Evolutionary conservation across 208 protist species (phyloP), one percentile per base, ranked within the genome.

Genomic region (Trypanosoma avium): DNA sequence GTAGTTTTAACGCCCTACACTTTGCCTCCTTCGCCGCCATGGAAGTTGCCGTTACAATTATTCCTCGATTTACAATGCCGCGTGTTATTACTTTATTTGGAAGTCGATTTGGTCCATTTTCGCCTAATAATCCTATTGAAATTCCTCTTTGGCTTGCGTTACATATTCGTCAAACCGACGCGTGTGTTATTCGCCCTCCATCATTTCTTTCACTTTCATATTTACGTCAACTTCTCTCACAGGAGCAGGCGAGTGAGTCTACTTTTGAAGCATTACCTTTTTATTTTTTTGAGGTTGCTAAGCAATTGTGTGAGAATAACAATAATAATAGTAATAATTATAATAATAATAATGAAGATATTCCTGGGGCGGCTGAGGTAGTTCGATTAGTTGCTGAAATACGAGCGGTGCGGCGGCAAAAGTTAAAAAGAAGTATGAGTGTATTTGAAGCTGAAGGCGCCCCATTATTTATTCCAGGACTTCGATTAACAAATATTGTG

Each of bases 231-330:
- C 68, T 90, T 26, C 40, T 92, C 17, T 81, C 82, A 43, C 59
- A 67, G n/a, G 90, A 96, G 69, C 67, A 77, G 35, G 58, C 48
- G 19, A 88, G 69, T 58, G 84, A 90, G n/a, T 60, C 70, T 9
- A 80, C 67, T n/a, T 96, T 96, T 62, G 79, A 88, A 59, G 63
- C 74, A 5, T 60, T 96, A 22, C 90, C 86, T 8, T 96, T 93
- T 50, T 92, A 91, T 70, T 96, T 96, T 64, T 96, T 88, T 60
- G 90, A 96, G 54, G 62, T 92, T 8, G 84, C 83, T 0, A 92
- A 93, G 63, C 50, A 70, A 15, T 46, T 88, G 32, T 77, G 65
- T 49, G 67, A 79, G 55, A 54, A 61, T 30, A 66, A n/a, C n/a
- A n/a, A n/a, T n/a, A n/a, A n/a, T n/a, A n/a, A n/a, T n/a, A n/a